Evolutionary conservation across 2,329 filamentous ascomycete species (phyloP), one percentile per base, ranked within the genome.

Genomic region (Ascochyta fabae): DNA sequence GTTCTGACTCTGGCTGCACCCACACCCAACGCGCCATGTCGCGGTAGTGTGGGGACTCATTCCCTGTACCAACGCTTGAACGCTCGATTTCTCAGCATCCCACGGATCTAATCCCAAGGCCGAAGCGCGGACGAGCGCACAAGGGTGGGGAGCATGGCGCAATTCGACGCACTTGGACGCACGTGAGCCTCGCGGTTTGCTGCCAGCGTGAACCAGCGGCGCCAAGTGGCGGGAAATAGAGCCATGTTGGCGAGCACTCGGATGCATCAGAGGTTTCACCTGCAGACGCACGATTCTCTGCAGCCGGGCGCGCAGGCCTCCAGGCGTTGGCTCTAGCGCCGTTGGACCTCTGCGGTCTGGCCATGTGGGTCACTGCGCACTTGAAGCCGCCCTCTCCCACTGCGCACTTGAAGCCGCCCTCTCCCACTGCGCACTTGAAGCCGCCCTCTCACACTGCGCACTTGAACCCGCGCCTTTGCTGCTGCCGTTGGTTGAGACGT

Each of bases 241-340:
- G 13, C 54, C 33, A 46, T 34, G 29, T 41, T 59, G 55, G 58
- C 58, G 48, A 56, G 46, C 34, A 42, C 40, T 56, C 48, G 48
- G 53, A 51, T 26, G 47, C 53, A 56, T 47, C 48, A 61, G 56
- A 54, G 39, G 60, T 63, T 62, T 65, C 60, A 61, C 53, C 55
- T 66, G 65, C 65, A 67, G 60, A 54, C 48, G 59, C 58, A 56
- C 47, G 53, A 59, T 56, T 58, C 54, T 58, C 50, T 62, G 61
- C 62, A 64, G 57, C 22, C 15, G 46, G 38, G 7, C 33, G 34
- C 39, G 24, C 15, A 50, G 38, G 5, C 34, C 35, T 47, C 42
- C 41, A 38, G 22, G 36, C 44, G 24, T 38, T 31, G 33, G 44
- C 27, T 34, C 27, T 36, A 24, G 31, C 34, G 44, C 29, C 4